Conservation (phyloP, 106 monocot species). For the Acanthochlamys bracteata region DNA sequence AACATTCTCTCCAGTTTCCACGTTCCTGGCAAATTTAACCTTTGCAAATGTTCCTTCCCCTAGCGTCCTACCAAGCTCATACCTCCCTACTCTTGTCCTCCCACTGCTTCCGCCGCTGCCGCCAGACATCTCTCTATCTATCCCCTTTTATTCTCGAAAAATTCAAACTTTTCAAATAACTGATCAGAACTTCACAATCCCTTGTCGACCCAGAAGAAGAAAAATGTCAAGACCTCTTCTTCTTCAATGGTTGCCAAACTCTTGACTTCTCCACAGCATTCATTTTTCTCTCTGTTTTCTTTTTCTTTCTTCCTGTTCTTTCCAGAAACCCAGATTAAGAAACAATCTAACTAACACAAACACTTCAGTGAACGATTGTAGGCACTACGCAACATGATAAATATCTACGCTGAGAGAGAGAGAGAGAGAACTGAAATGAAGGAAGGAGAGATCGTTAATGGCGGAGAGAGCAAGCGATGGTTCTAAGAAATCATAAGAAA, state of each 20-base stretch:
- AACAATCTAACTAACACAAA: no score
- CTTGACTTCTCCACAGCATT: slow-evolving; percentile 40
- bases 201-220: no score
- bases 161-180: not conserved
- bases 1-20: slow-evolving; percentile 53
- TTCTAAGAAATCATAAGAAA: no score
- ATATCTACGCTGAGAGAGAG: no score
- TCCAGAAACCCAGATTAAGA: no score
- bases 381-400: no score
- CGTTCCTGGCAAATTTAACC: slow-evolving; percentile 87
- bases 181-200: not conserved
- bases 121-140: slow-evolving; percentile 12
- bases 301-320: no score
- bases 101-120: slow-evolving; percentile 6
- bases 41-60: slow-evolving; percentile 90
- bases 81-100: slow-evolving; percentile 65
- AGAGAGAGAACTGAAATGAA: no score
- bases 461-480: no score
- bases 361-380: no score
- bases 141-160: not conserved
- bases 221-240: slow-evolving; percentile 57
- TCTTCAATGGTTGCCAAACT: slow-evolving; percentile 77
- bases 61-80: slow-evolving; percentile 83
- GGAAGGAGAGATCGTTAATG: no score
- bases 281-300: slow-evolving; percentile 22